phyloP scores from a whole-genome alignment of 2,329 filamentous ascomycete genomes.

The Penicillium sp. region DNA sequence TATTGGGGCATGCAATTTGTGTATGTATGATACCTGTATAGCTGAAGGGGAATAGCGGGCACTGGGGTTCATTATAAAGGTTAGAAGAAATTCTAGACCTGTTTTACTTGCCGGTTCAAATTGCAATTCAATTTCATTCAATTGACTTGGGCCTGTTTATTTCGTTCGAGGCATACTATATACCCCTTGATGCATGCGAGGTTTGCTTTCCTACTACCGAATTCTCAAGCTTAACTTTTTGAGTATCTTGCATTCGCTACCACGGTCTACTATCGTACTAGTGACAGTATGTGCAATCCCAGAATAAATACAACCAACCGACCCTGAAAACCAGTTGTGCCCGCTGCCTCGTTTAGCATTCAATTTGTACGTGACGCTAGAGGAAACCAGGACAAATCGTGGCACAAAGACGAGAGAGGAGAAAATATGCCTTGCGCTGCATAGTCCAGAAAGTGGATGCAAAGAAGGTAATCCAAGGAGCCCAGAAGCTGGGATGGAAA shows the following conservation, averaged over 20 bases:
- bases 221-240: neutral
- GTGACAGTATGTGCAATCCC: neutral
- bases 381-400: neutral
- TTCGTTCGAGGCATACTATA: neutral
- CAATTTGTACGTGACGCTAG: neutral
- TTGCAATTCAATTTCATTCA: conserved; percentile 23
- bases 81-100: conserved; percentile 29
- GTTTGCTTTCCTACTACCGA: neutral
- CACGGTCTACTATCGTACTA: neutral
- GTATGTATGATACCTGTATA: conserved; percentile 47
- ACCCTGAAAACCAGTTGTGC: neutral
- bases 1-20: conserved; percentile 23
- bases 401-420: neutral
- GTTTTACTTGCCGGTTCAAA: conserved; percentile 22
- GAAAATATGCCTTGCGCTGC: neutral
- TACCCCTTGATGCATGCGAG: neutral
- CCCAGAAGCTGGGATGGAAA: neutral
- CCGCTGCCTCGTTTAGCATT: neutral
- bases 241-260: neutral
- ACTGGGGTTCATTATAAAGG: conserved; percentile 19
- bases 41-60: conserved; percentile 28
- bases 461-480: neutral
- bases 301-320: neutral
- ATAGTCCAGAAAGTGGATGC: neutral
- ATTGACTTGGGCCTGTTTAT: conserved; percentile 1